These are phyloP conservation scores for Triticum urartu DNA, from an alignment of 176 grass and related monocot species.

Conservation along the genomic window DNA sequence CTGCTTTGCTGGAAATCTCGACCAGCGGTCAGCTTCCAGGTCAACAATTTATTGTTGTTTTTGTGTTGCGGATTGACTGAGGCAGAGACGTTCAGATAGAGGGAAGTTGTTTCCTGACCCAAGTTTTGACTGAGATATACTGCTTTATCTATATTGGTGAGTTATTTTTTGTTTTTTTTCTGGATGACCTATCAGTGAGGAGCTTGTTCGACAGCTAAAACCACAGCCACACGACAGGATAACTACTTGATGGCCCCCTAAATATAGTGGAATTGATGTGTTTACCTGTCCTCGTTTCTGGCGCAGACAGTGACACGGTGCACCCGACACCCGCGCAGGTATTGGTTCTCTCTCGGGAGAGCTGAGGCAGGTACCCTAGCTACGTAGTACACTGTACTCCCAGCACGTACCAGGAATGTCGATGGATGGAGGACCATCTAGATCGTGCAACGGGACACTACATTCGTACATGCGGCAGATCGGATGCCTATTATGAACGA, in stretches of 20 bases:
- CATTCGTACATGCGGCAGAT: background rate
- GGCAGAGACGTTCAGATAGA: background rate
- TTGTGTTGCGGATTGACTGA: background rate
- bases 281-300: slow-evolving; percentile 31
- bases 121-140: background rate
- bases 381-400: background rate
- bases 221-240: background rate
- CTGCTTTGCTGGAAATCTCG: background rate
- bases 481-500: background rate
- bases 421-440: background rate
- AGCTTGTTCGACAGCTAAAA: background rate
- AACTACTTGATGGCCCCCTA: background rate
- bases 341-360: background rate
- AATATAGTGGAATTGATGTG: background rate
- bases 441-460: background rate
- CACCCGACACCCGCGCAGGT: background rate
- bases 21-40: background rate
- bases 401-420: background rate
- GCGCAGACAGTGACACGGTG: slow-evolving; percentile 19
- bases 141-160: background rate
- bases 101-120: background rate
- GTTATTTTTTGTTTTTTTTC: too few relatives aligned
- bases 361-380: background rate
- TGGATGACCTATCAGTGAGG: background rate
- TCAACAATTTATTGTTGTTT: background rate